Percentiles rank a stretch among this genome's conserved stretches.
These are phyloP conservation scores for Sporothrix globosa DNA, from an alignment of 2,329 filamentous ascomycete species.

Conservation along the genomic window DNA sequence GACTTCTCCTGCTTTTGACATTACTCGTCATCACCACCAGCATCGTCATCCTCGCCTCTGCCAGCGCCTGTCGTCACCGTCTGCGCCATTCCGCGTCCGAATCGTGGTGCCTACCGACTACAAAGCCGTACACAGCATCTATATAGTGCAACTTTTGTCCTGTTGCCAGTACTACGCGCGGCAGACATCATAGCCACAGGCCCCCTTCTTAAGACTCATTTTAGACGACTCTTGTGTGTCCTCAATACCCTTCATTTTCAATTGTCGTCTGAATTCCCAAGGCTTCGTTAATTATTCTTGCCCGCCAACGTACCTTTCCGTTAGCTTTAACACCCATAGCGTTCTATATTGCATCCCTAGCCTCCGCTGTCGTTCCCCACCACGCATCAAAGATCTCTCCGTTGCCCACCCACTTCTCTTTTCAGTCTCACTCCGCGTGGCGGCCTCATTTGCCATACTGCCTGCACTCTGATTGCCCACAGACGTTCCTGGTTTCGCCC, in stretches of 20 bases:
- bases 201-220: constrained; percentile 7
- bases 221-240: not conserved
- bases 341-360: constrained; percentile 5
- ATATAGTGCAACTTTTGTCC: not conserved
- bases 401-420: not conserved
- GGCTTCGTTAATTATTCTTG: not conserved
- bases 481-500: constrained; percentile 6
- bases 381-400: constrained; percentile 21
- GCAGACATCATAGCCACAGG: constrained; percentile 8
- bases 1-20: not conserved
- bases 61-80: constrained; percentile 19
- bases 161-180: constrained; percentile 23
- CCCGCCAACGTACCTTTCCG: not conserved
- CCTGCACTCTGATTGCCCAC: not conserved
- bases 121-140: not conserved
- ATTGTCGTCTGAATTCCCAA: not conserved
- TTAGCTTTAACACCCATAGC: constrained; percentile 18
- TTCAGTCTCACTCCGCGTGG: constrained; percentile 8
- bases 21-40: constrained; percentile 4
- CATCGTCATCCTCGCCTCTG: constrained; percentile 10
- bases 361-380: constrained; percentile 14
- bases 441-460: constrained; percentile 19
- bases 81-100: constrained; percentile 7
- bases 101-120: constrained; percentile 6
- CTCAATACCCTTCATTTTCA: not conserved